Base-by-base conservation (phyloP, 768 basidiomycete genomes). In the Amanita brunnescens region DNA sequence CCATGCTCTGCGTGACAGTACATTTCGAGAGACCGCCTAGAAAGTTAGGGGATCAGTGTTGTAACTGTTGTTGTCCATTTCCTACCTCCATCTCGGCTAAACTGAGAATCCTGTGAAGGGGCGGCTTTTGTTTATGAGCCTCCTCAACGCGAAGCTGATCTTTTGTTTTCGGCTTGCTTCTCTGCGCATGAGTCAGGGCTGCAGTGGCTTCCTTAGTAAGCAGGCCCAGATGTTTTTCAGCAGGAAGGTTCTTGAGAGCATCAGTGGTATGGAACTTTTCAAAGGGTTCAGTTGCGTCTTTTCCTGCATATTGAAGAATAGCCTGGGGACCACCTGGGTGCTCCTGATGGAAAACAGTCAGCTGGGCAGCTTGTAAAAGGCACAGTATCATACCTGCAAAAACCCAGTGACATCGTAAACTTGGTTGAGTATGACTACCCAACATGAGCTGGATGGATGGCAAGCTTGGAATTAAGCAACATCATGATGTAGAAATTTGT, bases 391-490 rank as follows among this genome's bases (percentile, higher is more conserved):
- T 53, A 84, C 87, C 48, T 76, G 68, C 34, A 90, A 68, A 64
- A 91, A 88, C 34, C 85, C 83, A 5, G 88, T 88, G 48, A 90
- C 85, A 68, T 91, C 87, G 68, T 91, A 91, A n/a, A 91, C 89
- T 49, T 77, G 72, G 65, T 83, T 78, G 46, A 76, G 72, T 56
- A 92, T 85, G 61, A 91, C 81, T 57, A 92, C 81, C 90, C 90
- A 92, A 61, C 88, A 90, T 14, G 84, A 85, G 34, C 85, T 86
- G 54, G 26, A 43, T 57, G 42, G 47, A 24, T 47, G 56, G 42
- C 58, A 54, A 43, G 45, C 16, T 52, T 45, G 37, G 40, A 14
- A 51, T 30, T 6, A 30, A 7, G 13, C 5, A 34, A 20, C 10
- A 26, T 13, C n/a, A n/a, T n/a, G n/a, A 38, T 29, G 10, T 53